These are phyloP conservation scores for Cyclotella baltica DNA, from an alignment of 108 stramenopile species.

Conservation along the genomic window DNA sequence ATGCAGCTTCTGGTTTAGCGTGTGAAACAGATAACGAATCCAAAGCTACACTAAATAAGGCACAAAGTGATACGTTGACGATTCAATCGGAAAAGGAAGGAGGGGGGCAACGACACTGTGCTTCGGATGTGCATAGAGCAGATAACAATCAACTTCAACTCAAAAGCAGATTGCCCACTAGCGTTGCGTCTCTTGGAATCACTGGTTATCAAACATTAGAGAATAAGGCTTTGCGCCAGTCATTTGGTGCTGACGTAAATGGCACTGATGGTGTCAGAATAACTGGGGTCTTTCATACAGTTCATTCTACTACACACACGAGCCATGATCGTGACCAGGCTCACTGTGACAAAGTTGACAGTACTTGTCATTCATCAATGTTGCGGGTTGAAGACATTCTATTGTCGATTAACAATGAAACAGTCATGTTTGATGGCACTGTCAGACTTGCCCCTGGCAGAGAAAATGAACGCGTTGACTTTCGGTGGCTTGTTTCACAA, in stretches of 20 bases:
- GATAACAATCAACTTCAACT: neutral
- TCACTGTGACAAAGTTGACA: constrained; percentile 11
- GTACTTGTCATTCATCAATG: constrained; percentile 12
- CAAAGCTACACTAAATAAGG: neutral
- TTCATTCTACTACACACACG: neutral
- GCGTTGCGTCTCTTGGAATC: constrained; percentile 30
- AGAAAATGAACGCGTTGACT: constrained; percentile 38
- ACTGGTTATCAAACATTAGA: constrained; percentile 35
- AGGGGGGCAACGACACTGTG: neutral
- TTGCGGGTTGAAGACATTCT: constrained; percentile 30
- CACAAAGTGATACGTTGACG: neutral
- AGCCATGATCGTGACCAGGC: constrained; percentile 13
- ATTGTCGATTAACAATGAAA: constrained; percentile 26
- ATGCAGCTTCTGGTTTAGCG: neutral
- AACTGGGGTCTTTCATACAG: constrained; percentile 21
- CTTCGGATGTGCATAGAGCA: neutral
- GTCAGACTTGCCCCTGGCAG: constrained; percentile 29
- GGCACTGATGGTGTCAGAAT: constrained; percentile 28
- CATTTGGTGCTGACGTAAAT: constrained; percentile 21
- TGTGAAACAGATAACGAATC: neutral
- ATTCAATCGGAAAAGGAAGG: neutral
- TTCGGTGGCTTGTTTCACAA: constrained; percentile 33
- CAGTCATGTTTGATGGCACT: constrained; percentile 31
- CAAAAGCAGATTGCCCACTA: neutral
- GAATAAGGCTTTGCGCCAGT: constrained; percentile 31